These are phyloP conservation scores for Starmerella tilneyi DNA, from an alignment of 805 yeast genomes.

Conservation along the genomic window DNA sequence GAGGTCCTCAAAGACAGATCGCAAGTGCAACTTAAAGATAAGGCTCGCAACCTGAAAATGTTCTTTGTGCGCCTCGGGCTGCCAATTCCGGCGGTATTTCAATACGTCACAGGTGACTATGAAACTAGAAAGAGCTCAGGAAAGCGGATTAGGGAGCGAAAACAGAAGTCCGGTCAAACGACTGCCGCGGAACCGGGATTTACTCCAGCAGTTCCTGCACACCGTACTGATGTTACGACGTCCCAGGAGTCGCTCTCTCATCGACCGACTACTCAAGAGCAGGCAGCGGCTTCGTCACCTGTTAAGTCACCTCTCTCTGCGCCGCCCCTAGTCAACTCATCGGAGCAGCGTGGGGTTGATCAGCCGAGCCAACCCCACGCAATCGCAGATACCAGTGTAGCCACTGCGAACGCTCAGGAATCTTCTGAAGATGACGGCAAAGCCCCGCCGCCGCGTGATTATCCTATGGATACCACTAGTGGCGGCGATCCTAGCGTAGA, in stretches of 20 bases:
- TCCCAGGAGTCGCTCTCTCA: no score
- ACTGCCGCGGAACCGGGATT: no score
- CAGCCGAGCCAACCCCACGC: background rate
- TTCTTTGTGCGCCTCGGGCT: slow-evolving; percentile 64
- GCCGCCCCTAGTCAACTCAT: no score
- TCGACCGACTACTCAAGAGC: no score
- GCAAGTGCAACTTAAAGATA: slow-evolving; percentile 88
- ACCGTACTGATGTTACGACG: no score
- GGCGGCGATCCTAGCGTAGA: no score
- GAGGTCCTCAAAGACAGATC: slow-evolving; percentile 80
- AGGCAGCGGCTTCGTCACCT: no score
- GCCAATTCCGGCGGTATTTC: slow-evolving; percentile 69
- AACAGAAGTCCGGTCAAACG: background rate
- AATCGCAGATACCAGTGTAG: background rate
- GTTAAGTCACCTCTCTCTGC: no score
- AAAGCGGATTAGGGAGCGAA: slow-evolving; percentile 10
- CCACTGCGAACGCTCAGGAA: background rate
- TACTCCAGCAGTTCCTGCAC: no score
- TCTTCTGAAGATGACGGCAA: background rate
- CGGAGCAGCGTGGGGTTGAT: no score
- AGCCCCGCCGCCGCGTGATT: background rate
- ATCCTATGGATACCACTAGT: no score
- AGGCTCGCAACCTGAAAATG: slow-evolving; percentile 93
- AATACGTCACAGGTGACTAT: slow-evolving; percentile 75
- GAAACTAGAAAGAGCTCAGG: slow-evolving; percentile 24